Evolutionary conservation across 129 eudicot species (phyloP).

Genomic region (Kitagawia praeruptora): DNA sequence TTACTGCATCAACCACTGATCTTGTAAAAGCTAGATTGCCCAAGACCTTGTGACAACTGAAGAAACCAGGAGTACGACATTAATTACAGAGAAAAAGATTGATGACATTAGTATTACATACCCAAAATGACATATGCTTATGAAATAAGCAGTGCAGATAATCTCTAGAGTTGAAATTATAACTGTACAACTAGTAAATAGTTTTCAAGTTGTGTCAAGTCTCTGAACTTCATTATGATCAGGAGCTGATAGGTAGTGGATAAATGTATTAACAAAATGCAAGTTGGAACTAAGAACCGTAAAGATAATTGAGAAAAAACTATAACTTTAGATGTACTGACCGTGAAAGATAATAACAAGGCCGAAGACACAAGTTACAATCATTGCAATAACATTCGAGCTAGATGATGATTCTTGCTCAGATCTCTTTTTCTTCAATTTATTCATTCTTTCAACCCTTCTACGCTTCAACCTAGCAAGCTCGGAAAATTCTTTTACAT

Average conservation of each 20-base stretch:
- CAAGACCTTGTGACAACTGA: background rate
- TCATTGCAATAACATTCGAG: constrained; percentile 22
- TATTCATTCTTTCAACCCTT: constrained; percentile 29
- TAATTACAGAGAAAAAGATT: background rate
- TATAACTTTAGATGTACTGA: background rate
- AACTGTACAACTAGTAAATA: background rate
- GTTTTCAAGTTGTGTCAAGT: background rate
- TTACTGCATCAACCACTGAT: background rate
- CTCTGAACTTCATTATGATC: background rate
- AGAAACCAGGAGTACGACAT: background rate
- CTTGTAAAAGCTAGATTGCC: background rate
- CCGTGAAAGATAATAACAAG: constrained; percentile 44
- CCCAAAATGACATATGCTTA: background rate
- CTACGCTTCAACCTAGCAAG: constrained; percentile 34
- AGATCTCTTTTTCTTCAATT: constrained; percentile 25
- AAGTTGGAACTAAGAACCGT: background rate
- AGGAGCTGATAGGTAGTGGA: background rate
- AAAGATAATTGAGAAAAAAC: background rate
- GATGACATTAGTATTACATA: background rate
- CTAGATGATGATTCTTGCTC: constrained; percentile 25
- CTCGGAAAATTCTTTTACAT: constrained; percentile 40
- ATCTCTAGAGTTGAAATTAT: background rate
- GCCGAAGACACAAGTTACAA: constrained; percentile 35
- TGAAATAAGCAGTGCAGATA: background rate
- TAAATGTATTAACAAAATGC: background rate